Percentiles rank a stretch among this genome's conserved stretches.
Evolutionary conservation across 176 grass and related monocot species (phyloP).

Genomic region (Oryza brachyantha): DNA sequence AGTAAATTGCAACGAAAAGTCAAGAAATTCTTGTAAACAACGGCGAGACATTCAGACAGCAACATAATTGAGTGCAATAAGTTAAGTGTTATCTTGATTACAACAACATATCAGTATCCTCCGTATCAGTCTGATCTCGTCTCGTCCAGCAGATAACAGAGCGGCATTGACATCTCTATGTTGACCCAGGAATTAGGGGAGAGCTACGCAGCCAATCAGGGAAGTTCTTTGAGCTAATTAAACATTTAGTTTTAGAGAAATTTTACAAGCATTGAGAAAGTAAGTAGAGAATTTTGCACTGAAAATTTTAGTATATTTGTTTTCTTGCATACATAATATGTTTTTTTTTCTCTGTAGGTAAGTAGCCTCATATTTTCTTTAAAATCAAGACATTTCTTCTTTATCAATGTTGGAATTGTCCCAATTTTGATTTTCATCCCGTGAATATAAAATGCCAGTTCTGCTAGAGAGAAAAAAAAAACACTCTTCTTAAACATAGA

Average conservation of each 20-base stretch:
- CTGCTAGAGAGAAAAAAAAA: background rate
- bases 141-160: background rate
- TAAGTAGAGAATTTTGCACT: too few species aligned
- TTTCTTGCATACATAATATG: background rate
- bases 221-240: background rate
- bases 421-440: background rate
- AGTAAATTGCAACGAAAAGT: background rate
- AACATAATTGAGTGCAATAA: background rate
- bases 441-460: background rate
- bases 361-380: background rate
- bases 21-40: background rate
- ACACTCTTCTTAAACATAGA: background rate
- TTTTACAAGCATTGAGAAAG: too few species aligned
- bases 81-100: background rate
- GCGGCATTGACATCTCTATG: background rate
- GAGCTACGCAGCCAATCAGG: background rate
- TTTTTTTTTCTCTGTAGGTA: background rate
- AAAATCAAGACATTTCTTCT: background rate
- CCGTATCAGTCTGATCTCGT: background rate
- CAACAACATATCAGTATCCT: background rate
- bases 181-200: background rate
- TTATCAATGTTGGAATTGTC: background rate
- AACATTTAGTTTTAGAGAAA: too few species aligned
- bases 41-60: background rate
- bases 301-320: background rate